Conservation (phyloP, 768 basidiomycete genomes). For the Collybiopsis luxurians region DNA sequence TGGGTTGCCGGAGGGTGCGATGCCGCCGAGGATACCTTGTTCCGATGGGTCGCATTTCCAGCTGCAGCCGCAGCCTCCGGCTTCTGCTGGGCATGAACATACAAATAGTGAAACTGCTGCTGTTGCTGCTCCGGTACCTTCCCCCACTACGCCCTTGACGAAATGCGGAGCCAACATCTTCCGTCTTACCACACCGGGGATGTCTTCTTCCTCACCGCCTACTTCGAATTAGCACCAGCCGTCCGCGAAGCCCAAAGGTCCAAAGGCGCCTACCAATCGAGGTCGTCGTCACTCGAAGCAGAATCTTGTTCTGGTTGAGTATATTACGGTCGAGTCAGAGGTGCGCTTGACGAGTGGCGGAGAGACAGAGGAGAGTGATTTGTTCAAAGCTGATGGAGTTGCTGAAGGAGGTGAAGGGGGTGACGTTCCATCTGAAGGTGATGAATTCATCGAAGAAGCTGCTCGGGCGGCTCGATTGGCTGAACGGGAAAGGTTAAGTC, state of each 20-base stretch:
- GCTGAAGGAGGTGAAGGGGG: background rate
- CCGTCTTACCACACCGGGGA: background rate
- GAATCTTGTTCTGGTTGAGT: slow-evolving; percentile 57
- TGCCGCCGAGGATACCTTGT: background rate
- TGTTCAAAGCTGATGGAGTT: background rate
- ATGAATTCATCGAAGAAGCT: slow-evolving; percentile 4
- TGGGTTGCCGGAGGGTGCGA: background rate
- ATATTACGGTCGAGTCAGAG: slow-evolving; percentile 80
- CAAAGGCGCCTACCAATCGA: no score
- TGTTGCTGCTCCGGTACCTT: background rate
- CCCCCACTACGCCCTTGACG: background rate
- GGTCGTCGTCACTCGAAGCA: slow-evolving; percentile 40
- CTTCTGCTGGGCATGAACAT: no score
- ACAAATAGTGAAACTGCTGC: no score
- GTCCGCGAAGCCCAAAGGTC: background rate
- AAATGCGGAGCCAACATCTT: background rate
- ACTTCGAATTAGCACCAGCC: background rate
- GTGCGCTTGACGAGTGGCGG: slow-evolving; percentile 66
- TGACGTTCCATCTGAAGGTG: background rate
- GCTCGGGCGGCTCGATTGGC: slow-evolving; percentile 3
- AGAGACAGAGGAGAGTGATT: slow-evolving; percentile 32
- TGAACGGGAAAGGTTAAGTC: background rate
- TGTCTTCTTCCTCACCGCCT: background rate
- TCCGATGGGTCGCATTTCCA: no score
- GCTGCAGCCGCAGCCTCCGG: no score